Conservation (phyloP, 2,329 filamentous ascomycete species). For the Penicillium occitanis region DNA sequence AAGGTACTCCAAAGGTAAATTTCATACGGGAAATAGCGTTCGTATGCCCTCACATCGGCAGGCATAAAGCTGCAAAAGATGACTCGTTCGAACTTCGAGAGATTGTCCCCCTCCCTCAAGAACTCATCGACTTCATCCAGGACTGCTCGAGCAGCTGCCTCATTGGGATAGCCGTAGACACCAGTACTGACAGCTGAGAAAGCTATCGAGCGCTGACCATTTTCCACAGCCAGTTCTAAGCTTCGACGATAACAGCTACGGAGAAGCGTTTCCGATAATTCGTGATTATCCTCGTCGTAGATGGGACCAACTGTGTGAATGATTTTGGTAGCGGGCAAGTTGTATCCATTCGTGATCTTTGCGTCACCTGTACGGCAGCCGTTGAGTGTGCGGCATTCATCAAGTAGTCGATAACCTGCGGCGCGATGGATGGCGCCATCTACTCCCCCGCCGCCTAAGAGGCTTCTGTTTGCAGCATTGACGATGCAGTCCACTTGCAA, state of each 20-base stretch:
- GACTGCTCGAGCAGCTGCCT: slow-evolving; percentile 70
- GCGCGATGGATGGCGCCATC: slow-evolving; percentile 83
- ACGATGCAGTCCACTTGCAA: slow-evolving; percentile 80
- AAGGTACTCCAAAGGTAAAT: background rate
- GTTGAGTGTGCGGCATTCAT: slow-evolving; percentile 69
- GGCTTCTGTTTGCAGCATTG: slow-evolving; percentile 79
- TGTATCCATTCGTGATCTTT: slow-evolving; percentile 77
- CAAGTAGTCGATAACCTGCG: slow-evolving; percentile 67
- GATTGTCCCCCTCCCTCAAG: slow-evolving; percentile 45
- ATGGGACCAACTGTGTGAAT: slow-evolving; percentile 91
- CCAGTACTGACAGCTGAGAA: slow-evolving; percentile 87
- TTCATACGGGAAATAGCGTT: slow-evolving; percentile 69
- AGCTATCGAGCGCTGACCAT: slow-evolving; percentile 69
- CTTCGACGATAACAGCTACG: slow-evolving; percentile 68
- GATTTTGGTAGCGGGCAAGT: slow-evolving; percentile 72
- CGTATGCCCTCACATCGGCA: slow-evolving; percentile 76
- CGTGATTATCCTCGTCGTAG: slow-evolving; percentile 52
- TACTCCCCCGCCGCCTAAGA: slow-evolving; percentile 87
- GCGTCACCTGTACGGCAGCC: slow-evolving; percentile 77
- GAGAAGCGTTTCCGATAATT: slow-evolving; percentile 47
- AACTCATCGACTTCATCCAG: slow-evolving; percentile 60
- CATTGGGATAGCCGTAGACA: slow-evolving; percentile 80
- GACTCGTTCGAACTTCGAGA: slow-evolving; percentile 63
- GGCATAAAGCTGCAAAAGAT: slow-evolving; percentile 81
- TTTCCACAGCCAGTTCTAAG: slow-evolving; percentile 68